Percentiles rank a stretch among this genome's conserved stretches.
Evolutionary conservation across 2,329 filamentous ascomycete genomes (phyloP).

Genomic region (Aaosphaeria arxii): DNA sequence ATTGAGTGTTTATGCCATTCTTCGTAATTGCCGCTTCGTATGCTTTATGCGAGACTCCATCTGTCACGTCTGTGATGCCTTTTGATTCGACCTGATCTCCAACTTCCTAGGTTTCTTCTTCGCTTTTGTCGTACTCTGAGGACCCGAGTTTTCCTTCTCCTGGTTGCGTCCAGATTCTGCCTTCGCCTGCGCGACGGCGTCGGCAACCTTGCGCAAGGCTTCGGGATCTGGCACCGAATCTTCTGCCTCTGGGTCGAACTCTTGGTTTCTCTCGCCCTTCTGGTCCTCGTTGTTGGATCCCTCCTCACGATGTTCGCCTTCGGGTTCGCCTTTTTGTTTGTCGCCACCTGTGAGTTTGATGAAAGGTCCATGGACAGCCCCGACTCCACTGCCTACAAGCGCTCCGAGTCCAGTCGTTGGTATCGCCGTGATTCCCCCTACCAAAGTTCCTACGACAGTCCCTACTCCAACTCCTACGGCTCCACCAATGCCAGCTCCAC

Average conservation of each 20-base stretch:
- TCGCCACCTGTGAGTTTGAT: constrained; percentile 31
- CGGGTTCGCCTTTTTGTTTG: constrained; percentile 6
- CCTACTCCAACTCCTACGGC: constrained; percentile 42
- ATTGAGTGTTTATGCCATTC: too few species aligned
- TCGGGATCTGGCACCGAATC: constrained; percentile 25
- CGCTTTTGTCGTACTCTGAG: constrained; percentile 3
- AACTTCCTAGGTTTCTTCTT: constrained; percentile 24
- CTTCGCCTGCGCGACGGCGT: constrained; percentile 16
- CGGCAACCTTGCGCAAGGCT: constrained; percentile 20
- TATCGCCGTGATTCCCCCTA: constrained; percentile 38
- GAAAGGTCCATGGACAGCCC: constrained; percentile 42
- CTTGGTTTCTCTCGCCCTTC: constrained; percentile 4
- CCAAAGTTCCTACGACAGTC: constrained; percentile 40
- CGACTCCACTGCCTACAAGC: constrained; percentile 40
- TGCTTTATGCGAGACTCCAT: too few species aligned
- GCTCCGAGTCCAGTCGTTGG: constrained; percentile 40
- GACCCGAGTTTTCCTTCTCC: constrained; percentile 2
- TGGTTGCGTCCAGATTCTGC: constrained; percentile 8
- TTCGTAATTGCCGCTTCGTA: too few species aligned
- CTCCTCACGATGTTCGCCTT: too few species aligned
- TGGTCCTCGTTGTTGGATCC: constrained; percentile 9
- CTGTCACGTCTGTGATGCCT: too few species aligned
- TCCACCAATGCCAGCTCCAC: constrained; percentile 42
- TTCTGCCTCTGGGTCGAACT: constrained; percentile 10
- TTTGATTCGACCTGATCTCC: constrained; percentile 16